phyloP scores from a whole-genome alignment of 2,329 filamentous ascomycete species.

The Paecilomyces sp. region DNA sequence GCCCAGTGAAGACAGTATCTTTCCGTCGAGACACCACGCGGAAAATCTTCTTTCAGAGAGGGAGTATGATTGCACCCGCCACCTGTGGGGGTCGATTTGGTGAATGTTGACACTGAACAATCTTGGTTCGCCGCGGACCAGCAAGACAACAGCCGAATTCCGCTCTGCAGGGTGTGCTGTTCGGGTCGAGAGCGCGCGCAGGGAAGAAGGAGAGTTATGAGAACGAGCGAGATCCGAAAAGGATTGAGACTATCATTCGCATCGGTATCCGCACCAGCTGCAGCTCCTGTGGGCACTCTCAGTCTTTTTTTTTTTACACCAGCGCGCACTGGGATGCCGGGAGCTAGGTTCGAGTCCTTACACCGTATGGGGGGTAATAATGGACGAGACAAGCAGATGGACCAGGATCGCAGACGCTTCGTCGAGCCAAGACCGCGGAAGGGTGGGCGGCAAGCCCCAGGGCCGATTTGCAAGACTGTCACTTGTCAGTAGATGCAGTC shows the following conservation, averaged over 20 bases:
- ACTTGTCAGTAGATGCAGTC: not conserved
- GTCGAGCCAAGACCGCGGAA: not conserved
- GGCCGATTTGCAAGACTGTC: not conserved
- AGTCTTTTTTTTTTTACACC: not conserved
- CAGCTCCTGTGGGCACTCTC: not conserved
- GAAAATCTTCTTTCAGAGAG: not conserved
- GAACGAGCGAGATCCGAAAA: not conserved
- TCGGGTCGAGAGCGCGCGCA: not conserved
- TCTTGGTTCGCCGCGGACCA: not conserved
- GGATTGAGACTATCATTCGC: not conserved
- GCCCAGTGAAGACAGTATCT: not conserved
- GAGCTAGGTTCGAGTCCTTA: not conserved
- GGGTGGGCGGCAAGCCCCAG: not conserved
- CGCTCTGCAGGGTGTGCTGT: not conserved
- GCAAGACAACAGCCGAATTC: not conserved
- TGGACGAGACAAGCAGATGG: not conserved
- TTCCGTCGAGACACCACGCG: not conserved
- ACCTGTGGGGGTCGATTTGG: not conserved
- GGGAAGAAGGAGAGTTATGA: not conserved
- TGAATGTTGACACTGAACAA: not conserved
- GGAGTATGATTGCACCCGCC: not conserved
- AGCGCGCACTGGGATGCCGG: not conserved
- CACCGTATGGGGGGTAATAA: not conserved
- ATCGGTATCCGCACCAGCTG: not conserved
- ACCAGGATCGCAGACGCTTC: not conserved